Evolutionary conservation across 768 basidiomycete species (phyloP).

Genomic region (Gautieria morchelliformis): DNA sequence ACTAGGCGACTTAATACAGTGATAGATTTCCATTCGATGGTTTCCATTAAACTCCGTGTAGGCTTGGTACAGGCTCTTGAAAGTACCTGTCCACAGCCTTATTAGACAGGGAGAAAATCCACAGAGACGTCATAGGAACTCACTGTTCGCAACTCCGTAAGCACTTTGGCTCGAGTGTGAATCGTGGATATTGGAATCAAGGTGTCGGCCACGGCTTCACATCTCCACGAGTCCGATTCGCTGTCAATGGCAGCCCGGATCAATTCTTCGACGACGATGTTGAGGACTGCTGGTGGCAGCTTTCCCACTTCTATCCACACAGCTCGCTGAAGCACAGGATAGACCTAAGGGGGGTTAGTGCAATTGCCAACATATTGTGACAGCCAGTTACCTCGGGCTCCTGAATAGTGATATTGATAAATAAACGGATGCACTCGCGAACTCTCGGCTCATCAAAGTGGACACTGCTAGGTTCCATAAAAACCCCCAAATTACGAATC

Average conservation of each 20-base stretch:
- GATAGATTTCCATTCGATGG: slow-evolving; percentile 72
- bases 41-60: slow-evolving; percentile 54
- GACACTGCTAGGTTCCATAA: slow-evolving; percentile 57
- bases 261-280: slow-evolving; percentile 71
- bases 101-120: not conserved
- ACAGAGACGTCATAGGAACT: slow-evolving; percentile 11
- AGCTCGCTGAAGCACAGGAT: slow-evolving; percentile 55
- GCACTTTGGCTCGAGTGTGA: slow-evolving; percentile 65
- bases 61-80: slow-evolving; percentile 61
- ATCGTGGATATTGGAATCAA: slow-evolving; percentile 68
- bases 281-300: slow-evolving; percentile 42
- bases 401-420: slow-evolving; percentile 65
- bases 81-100: slow-evolving; percentile 39
- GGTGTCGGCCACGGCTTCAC: slow-evolving; percentile 67
- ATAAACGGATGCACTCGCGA: slow-evolving; percentile 70
- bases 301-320: slow-evolving; percentile 73
- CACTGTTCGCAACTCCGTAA: slow-evolving; percentile 73
- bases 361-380: not conserved
- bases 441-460: slow-evolving; percentile 64
- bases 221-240: slow-evolving; percentile 63
- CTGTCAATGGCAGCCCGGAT: slow-evolving; percentile 77
- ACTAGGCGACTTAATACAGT: slow-evolving; percentile 67
- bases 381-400: slow-evolving; percentile 49
- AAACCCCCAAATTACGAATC: slow-evolving; percentile 70
- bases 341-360: slow-evolving; percentile 35